These are phyloP conservation scores for Ilyonectria robusta DNA, from an alignment of 2,329 filamentous ascomycete genomes.

Conservation along the genomic window DNA sequence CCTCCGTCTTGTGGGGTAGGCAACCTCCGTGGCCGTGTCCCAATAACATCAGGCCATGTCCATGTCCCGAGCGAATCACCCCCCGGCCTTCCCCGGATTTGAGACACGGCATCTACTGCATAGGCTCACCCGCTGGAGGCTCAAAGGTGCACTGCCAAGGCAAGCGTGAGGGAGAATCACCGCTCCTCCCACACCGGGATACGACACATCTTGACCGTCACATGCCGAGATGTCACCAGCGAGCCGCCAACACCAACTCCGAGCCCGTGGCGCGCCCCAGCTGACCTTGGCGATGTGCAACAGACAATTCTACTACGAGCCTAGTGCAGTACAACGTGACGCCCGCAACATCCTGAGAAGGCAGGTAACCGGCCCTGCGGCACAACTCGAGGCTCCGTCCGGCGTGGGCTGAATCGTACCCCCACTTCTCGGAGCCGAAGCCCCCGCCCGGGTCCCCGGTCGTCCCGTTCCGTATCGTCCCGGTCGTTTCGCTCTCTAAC, in stretches of 20 bases:
- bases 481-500: neutral
- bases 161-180: neutral
- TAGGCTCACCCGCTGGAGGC: no score
- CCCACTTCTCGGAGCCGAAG: conserved; percentile 17
- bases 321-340: neutral
- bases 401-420: neutral
- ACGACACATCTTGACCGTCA: conserved; percentile 6
- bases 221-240: conserved; percentile 14
- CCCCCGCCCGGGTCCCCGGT: neutral
- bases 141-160: neutral
- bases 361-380: conserved; percentile 15
- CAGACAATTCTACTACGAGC: neutral
- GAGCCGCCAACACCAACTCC: neutral
- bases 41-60: conserved; percentile 8
- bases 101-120: conserved; percentile 4
- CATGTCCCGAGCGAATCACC: neutral
- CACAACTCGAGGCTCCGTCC: conserved; percentile 13
- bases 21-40: neutral
- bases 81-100: conserved; percentile 25
- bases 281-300: neutral
- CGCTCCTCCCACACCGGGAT: neutral
- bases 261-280: conserved; percentile 16
- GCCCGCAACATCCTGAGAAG: neutral
- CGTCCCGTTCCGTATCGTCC: neutral
- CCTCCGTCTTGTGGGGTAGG: neutral